Percentiles rank a stretch among this genome's conserved stretches.
phyloP scores from a whole-genome alignment of 75 land plant species.

The Pseudotsuga menziesii region DNA sequence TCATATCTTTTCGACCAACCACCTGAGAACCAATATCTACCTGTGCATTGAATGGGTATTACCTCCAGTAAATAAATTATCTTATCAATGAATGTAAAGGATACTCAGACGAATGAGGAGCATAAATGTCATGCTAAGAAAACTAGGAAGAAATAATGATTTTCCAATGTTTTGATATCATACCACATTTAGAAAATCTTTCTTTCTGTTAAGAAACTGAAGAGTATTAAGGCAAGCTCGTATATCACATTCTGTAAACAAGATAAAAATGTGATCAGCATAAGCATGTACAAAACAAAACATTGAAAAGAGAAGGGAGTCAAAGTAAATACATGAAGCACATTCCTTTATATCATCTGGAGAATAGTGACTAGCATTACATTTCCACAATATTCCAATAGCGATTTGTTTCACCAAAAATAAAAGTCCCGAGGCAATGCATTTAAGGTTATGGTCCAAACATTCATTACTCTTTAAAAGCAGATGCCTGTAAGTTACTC shows the following conservation, averaged over 20 bases:
- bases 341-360: background rate
- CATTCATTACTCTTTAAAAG: background rate
- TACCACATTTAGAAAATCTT: constrained; percentile 61
- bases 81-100: background rate
- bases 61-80: background rate
- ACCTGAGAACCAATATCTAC: constrained; percentile 82
- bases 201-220: constrained; percentile 87
- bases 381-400: background rate
- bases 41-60: constrained; percentile 25
- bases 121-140: background rate
- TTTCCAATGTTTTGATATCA: constrained; percentile 4
- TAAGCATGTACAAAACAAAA: background rate
- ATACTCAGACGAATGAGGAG: background rate
- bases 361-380: background rate
- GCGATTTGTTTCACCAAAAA: background rate
- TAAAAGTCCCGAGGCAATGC: background rate
- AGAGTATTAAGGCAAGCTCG: constrained; percentile 96
- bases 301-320: background rate
- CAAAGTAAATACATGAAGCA: too few relatives aligned
- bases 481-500: too few relatives aligned
- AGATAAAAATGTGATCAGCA: background rate
- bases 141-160: background rate
- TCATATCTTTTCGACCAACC: constrained; percentile 89
- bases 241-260: constrained; percentile 86
- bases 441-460: background rate